These are phyloP conservation scores for Aspergillus pseudonomiae DNA, from an alignment of 2,329 filamentous ascomycete genomes.

Conservation along the genomic window DNA sequence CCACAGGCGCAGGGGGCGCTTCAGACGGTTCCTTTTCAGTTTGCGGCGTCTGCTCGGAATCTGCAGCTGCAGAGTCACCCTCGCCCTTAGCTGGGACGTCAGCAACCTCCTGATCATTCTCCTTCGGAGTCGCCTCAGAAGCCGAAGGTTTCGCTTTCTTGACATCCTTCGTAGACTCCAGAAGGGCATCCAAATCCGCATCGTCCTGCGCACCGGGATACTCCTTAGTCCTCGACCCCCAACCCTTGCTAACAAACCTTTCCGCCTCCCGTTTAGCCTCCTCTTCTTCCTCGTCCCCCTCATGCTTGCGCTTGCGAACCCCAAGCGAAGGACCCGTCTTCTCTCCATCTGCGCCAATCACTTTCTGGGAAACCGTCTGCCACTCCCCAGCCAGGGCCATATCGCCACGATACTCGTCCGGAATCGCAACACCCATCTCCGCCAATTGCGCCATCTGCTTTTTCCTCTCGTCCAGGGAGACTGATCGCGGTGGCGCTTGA, in stretches of 20 bases:
- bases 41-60: constrained; percentile 7
- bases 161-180: constrained; percentile 44
- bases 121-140: constrained; percentile 16
- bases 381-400: constrained; percentile 90
- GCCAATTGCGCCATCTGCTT: constrained; percentile 85
- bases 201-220: constrained; percentile 45
- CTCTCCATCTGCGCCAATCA: constrained; percentile 37
- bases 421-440: constrained; percentile 82
- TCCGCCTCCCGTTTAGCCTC: constrained; percentile 37
- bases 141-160: constrained; percentile 36
- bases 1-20: not conserved
- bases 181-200: constrained; percentile 47
- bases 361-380: constrained; percentile 65
- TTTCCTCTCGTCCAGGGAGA: constrained; percentile 70
- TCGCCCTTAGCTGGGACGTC: constrained; percentile 20
- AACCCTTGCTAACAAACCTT: constrained; percentile 42
- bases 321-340: constrained; percentile 48
- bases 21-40: constrained; percentile 11
- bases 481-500: constrained; percentile 38
- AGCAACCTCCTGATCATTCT: constrained; percentile 9
- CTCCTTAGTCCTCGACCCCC: constrained; percentile 46
- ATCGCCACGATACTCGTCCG: constrained; percentile 74
- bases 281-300: constrained; percentile 47
- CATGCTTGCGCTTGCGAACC: constrained; percentile 49
- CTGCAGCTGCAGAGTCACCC: constrained; percentile 11